Base-by-base conservation (phyloP, 208 protist species). In the Chromosphaera perkinsii region DNA sequence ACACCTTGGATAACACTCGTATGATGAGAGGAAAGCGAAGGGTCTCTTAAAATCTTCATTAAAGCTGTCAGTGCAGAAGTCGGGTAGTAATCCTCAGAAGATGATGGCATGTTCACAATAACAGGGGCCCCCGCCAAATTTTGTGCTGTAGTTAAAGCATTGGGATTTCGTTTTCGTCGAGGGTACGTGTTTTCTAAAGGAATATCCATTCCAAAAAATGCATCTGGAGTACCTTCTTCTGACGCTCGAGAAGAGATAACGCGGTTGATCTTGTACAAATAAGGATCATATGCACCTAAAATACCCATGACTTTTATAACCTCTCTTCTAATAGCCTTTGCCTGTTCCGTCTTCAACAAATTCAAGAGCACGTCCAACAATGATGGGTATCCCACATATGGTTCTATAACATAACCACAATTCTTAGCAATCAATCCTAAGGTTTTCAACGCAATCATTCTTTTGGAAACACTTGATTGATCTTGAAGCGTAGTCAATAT, bases 201-300 rank as follows among this genome's bases (percentile, higher is more conserved):
- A n/a, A n/a, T n/a, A n/a, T n/a, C n/a, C n/a, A n/a, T n/a, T n/a
- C n/a, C n/a, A n/a, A n/a, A n/a, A n/a, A n/a, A 17, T 45, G 17
- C 39, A 7, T 17, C 39, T 45, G 39, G 39, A n/a, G 10, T 45
- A 17, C 39, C 39, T 31, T 66, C 1, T 9, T 45, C 17, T 54
- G 56, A 35, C 20, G 1, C 35, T 60, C 67, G 10, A 35, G 60
- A 37, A 66, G 42, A 12, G 27, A 29, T 3, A 29, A 17, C 40
- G 20, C 27, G 22, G 14, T 66, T 43, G 26, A 49, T 32, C 48
- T 78, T 84, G 51, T 90, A 73, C 43, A 72, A 78, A 62, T 86
- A 88, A 20, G 91, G 91, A 70, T 95, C 91, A 3, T 93, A 61
- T 4, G 91, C 91, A 35, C 91, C 91, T 0, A 94, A 27, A 33